Base-by-base conservation (phyloP, 1,284 basidiomycete species). In the Austropuccinia psidii region DNA sequence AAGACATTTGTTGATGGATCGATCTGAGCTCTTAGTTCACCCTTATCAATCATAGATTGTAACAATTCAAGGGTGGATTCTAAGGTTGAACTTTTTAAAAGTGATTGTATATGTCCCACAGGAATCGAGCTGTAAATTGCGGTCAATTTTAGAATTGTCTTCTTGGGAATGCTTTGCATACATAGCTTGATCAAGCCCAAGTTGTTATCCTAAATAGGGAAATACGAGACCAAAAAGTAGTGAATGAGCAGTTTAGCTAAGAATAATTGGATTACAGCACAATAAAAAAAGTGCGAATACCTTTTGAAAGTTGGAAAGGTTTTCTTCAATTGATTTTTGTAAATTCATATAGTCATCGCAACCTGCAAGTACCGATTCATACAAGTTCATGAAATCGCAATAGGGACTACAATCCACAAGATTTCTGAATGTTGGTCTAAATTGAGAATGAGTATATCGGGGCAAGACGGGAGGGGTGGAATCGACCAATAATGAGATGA, bases 101-200 rank as follows among this genome's bases (percentile, higher is more conserved):
- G 27, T 35, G 4, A n/a, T 43, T 39, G 47, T 15, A 73, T 29
- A 4, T 13, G n/a, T n/a, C n/a, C 17, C 21, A 73, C 54, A 37
- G 70, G 60, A n/a, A 73, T 52, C 5, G 70, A 52, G 31, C 21
- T 33, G 49, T 73, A 73, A 47, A 73, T 62, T 19, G 70, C 45
- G 24, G 54, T 54, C 9, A 64, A 31, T 52, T 62, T 62, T 17
- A 62, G 24, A 27, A 73, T 73, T 8, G 47, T 60, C 24, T 54
- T 62, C 33, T 41, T 31, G 31, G 58, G 49, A 24, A 73, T 29
- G 29, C 9, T 24, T 9, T 73, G 60, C 4, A 73, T 54, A 29
- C 70, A 73, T 8, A 62, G 24, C 49, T 73, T 62, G 27, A 73
- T 33, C 17, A 73, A 41, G 31, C 58, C 60, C 19, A 15, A 45